Base-by-base conservation (phyloP, 225 moss, liverwort and hornwort species). In the Physcomitrium patens region DNA sequence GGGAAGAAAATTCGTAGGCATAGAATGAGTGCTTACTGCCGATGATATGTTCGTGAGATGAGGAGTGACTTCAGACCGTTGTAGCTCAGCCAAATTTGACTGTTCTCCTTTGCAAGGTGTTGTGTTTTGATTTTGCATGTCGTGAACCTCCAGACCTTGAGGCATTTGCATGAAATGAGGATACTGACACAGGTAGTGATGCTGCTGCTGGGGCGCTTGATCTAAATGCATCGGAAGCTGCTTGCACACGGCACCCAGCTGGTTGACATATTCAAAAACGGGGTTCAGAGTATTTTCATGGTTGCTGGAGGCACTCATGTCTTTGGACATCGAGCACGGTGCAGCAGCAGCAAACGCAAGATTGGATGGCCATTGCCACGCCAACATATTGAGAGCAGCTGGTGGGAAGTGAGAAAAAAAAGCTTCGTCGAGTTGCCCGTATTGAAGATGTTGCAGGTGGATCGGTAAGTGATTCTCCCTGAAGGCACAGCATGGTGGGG, bases 351-450 rank as follows among this genome's bases (percentile, higher is more conserved):
- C 50, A 49, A 68, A 65, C 47, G 73, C 69, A 69, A 77, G 59
- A 26, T 58, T 82, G 24, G 77, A 50, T 19, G 82, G 82, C 68
- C 69, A 69, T 49, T 82, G 77, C 82, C 82, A 82, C 69, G 82
- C 77, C 64, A 82, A 51, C 77, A 82, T 55, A 27, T 73, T 73
- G 73, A 77, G 73, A 41, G 77, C 81, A 28, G 68, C 77, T 77
- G 77, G 50, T 50, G 77, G 73, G 53, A 77, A 73, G 63, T 72
- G 68, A 63, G 81, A 81, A 67, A 72, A 54, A 67, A 71, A 76
- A 18, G 42, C 45, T 63, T 81, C 73, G 50, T 81, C 68, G n/a
- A 73, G n/a, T 55, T 75, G 65, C 37, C 80, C 80, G 60, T 71
- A 76, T 50, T 62, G 66, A 61, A 78, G 60, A 12, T 78, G 75